Conservation (phyloP, 1,284 basidiomycete species). For the Cryptococcus sp. region DNA sequence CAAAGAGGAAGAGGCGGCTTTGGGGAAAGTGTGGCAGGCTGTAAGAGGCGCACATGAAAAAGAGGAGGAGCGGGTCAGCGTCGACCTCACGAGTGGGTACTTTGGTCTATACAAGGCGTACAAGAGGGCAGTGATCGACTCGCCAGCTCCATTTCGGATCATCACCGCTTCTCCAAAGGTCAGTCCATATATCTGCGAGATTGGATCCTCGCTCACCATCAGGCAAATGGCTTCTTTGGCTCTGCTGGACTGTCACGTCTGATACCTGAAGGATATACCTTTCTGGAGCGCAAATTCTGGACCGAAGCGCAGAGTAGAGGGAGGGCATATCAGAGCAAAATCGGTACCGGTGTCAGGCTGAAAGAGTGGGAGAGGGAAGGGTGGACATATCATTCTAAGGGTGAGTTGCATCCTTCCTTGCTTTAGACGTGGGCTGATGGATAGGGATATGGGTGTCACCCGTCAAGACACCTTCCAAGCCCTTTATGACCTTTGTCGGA, state of each 20-base stretch:
- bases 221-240: constrained; percentile 94
- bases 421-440: background rate
- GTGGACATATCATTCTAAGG: constrained; percentile 99
- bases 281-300: constrained; percentile 81
- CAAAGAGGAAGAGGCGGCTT: constrained; percentile 68
- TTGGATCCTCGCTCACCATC: background rate
- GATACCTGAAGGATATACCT: constrained; percentile 92
- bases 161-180: constrained; percentile 85
- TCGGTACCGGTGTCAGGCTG: constrained; percentile 58
- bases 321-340: constrained; percentile 49
- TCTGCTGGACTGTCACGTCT: constrained; percentile 82
- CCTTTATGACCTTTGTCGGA: constrained; percentile 80
- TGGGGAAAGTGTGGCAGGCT: constrained; percentile 49
- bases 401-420: constrained; percentile 48
- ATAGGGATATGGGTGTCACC: constrained; percentile 79
- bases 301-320: constrained; percentile 55
- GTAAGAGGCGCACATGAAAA: constrained; percentile 18
- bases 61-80: constrained; percentile 15
- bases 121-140: constrained; percentile 62
- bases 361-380: constrained; percentile 82
- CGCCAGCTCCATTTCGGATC: constrained; percentile 60
- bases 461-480: constrained; percentile 40
- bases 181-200: constrained; percentile 16
- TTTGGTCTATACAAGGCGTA: constrained; percentile 85
- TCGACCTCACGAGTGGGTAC: constrained; percentile 86